phyloP scores from a whole-genome alignment of 108 stramenopile species.

The Asterionellopsis glacialis region DNA sequence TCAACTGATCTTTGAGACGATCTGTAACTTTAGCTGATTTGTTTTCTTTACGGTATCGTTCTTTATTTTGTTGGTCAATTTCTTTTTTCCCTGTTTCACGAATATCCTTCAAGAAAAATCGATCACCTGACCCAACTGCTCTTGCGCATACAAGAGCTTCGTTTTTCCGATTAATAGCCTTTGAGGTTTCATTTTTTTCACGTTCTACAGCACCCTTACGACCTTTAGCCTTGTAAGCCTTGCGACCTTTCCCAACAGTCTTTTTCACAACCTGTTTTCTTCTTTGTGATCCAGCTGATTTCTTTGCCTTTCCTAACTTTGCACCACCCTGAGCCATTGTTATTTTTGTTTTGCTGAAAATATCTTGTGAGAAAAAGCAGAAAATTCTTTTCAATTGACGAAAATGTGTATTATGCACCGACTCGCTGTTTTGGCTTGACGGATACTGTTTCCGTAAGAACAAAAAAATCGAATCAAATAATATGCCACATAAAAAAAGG shows the following conservation, averaged over 20 bases:
- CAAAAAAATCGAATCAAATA: no score
- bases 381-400: no score
- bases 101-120: conserved; percentile 70
- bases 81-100: conserved; percentile 56
- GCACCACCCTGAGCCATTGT: conserved; percentile 52
- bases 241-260: conserved; percentile 33
- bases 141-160: conserved; percentile 72
- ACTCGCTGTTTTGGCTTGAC: no score
- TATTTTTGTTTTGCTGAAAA: neutral
- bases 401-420: no score
- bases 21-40: conserved; percentile 59
- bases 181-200: conserved; percentile 50
- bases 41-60: conserved; percentile 61
- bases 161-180: conserved; percentile 76
- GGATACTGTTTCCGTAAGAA: no score
- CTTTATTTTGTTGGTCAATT: conserved; percentile 32
- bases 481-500: no score
- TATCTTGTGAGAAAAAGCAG: no score
- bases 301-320: conserved; percentile 32
- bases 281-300: conserved; percentile 31
- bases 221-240: conserved; percentile 49
- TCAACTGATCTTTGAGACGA: conserved; percentile 55
- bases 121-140: conserved; percentile 52
- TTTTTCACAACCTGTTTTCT: conserved; percentile 15
- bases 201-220: conserved; percentile 31